Conservation (phyloP, 2,329 filamentous ascomycete genomes). For the Colletotrichum destructivum region DNA sequence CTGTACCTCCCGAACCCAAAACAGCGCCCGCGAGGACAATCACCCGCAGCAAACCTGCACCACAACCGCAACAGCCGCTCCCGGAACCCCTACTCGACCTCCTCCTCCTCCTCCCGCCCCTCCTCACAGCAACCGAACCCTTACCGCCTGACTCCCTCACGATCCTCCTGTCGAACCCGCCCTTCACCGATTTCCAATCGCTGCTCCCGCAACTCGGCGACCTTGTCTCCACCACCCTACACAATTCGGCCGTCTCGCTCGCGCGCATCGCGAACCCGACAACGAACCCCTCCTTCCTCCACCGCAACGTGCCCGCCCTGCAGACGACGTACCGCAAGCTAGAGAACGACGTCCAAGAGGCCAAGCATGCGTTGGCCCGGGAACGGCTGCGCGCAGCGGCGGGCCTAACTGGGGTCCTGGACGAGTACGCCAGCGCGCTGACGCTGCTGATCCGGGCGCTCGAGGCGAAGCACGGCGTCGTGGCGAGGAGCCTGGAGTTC, state of each 20-base stretch:
- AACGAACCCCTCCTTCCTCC: constrained; percentile 70
- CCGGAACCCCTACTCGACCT: constrained; percentile 67
- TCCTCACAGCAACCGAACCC: constrained; percentile 56
- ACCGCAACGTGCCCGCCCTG: constrained; percentile 69
- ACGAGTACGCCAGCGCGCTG: constrained; percentile 57
- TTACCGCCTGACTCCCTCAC: constrained; percentile 55
- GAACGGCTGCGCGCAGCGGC: constrained; percentile 58
- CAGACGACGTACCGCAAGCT: constrained; percentile 57
- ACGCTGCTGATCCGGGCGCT: constrained; percentile 63
- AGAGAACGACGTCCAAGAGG: constrained; percentile 48
- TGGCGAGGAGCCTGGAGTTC: constrained; percentile 67
- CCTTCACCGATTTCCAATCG: constrained; percentile 62
- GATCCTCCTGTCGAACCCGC: constrained; percentile 65
- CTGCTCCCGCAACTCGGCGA: constrained; percentile 64
- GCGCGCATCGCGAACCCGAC: constrained; percentile 64
- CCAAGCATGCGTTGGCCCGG: constrained; percentile 53
- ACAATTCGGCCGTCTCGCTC: constrained; percentile 63
- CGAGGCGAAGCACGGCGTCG: constrained; percentile 69
- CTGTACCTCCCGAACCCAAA: constrained; percentile 52
- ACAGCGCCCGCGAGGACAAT: constrained; percentile 43
- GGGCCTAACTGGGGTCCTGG: constrained; percentile 57
- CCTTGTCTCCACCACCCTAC: constrained; percentile 66
- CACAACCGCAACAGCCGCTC: constrained; percentile 46
- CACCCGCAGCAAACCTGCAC: constrained; percentile 49
- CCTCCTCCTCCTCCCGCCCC: constrained; percentile 67